A percentile compares a stretch with the other conserved stretches of the same genome.
phyloP scores from a whole-genome alignment of 2,329 filamentous ascomycete genomes.

The Penicillium sp. region DNA sequence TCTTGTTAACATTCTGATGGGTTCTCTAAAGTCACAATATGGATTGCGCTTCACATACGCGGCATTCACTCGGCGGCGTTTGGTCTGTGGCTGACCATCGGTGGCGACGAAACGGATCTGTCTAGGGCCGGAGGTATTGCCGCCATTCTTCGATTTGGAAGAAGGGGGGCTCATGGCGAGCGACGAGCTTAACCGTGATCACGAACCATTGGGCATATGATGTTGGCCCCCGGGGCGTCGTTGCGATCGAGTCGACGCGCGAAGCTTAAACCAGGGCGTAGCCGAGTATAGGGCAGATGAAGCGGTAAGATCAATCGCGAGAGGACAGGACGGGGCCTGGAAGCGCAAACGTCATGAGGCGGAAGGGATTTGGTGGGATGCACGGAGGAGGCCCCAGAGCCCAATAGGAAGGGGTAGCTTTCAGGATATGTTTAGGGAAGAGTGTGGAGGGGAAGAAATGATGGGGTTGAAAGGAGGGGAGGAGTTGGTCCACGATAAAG shows the following conservation, averaged over 20 bases:
- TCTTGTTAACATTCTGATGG: constrained; percentile 8
- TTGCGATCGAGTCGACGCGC: constrained; percentile 1
- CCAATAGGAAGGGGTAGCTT: constrained; percentile 18
- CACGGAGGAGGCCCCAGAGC: constrained; percentile 12
- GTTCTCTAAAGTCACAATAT: background rate
- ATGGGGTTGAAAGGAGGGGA: constrained; percentile 5
- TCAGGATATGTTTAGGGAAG: background rate
- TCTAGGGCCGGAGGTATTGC: constrained; percentile 31
- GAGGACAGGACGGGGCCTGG: constrained; percentile 7
- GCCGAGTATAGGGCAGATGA: constrained; percentile 7
- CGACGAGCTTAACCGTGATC: constrained; percentile 33
- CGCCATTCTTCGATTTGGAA: constrained; percentile 37
- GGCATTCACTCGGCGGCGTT: constrained; percentile 74
- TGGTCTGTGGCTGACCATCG: constrained; percentile 76
- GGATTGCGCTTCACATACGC: constrained; percentile 55
- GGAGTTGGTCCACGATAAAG: background rate
- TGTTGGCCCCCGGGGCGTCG: background rate
- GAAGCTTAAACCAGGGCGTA: constrained; percentile 2
- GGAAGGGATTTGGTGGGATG: constrained; percentile 5
- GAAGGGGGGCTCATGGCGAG: constrained; percentile 43
- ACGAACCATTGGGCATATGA: constrained; percentile 33
- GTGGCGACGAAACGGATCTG: constrained; percentile 78
- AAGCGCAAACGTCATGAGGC: constrained; percentile 19
- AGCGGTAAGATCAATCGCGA: constrained; percentile 14
- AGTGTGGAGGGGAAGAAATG: background rate